These are phyloP conservation scores for Solanum rostratum DNA, from an alignment of 257 asterid genomes.

Conservation along the genomic window DNA sequence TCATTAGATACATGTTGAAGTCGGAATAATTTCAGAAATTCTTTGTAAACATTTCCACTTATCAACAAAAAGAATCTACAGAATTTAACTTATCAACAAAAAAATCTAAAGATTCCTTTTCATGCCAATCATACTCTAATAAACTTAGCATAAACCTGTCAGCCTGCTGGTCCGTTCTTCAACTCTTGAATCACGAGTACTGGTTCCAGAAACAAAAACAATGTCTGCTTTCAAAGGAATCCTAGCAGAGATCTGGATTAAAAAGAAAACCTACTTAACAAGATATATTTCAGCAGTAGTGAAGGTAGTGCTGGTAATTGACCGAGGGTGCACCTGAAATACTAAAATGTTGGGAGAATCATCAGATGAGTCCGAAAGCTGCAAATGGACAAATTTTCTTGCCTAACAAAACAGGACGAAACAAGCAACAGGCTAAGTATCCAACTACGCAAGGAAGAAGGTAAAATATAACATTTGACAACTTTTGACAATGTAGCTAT, in stretches of 20 bases:
- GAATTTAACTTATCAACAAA: neutral
- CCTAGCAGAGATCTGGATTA: constrained; percentile 74
- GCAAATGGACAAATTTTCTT: constrained; percentile 51
- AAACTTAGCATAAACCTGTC: constrained; percentile 28
- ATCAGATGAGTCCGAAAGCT: constrained; percentile 82
- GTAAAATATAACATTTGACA: neutral
- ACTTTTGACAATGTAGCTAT: neutral
- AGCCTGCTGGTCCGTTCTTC: constrained; percentile 54
- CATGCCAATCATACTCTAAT: neutral
- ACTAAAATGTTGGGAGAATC: constrained; percentile 70
- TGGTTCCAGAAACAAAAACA: constrained; percentile 59
- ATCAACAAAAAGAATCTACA: neutral
- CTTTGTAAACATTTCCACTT: neutral
- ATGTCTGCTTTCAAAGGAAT: constrained; percentile 70
- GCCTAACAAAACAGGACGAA: constrained; percentile 33
- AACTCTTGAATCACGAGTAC: constrained; percentile 33
- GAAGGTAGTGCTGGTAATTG: neutral
- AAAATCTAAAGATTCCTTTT: neutral
- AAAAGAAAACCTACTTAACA: constrained; percentile 2
- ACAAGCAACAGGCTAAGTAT: neutral
- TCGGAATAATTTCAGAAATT: neutral
- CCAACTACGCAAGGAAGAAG: neutral
- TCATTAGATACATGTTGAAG: neutral
- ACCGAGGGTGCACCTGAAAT: constrained; percentile 58
- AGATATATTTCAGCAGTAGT: constrained; percentile 4